phyloP scores from a whole-genome alignment of 257 asterid species.

The Striga asiatica region DNA sequence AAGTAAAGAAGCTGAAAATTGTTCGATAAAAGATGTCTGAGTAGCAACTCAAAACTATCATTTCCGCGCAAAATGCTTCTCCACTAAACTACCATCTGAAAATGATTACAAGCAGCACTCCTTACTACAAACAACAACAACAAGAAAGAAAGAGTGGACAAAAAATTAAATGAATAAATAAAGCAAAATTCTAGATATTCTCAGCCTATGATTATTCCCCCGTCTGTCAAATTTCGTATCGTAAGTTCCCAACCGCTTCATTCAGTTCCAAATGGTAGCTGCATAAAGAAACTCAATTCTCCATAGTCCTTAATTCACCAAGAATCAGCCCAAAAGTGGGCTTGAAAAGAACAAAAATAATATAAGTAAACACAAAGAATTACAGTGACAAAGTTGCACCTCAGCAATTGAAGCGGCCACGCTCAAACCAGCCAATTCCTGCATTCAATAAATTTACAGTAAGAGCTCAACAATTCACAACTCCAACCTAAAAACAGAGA shows the following conservation, averaged over 20 bases:
- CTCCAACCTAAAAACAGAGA: conserved; percentile 3
- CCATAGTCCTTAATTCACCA: neutral
- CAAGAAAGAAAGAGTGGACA: too few species aligned
- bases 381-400: conserved; percentile 24
- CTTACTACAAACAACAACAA: too few species aligned
- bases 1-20: too few species aligned
- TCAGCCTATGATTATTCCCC: neutral
- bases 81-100: too few species aligned
- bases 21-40: too few species aligned
- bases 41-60: too few species aligned
- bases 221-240: too few species aligned
- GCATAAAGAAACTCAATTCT: too few species aligned
- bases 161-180: neutral
- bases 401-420: conserved; percentile 88
- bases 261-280: too few species aligned
- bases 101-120: too few species aligned
- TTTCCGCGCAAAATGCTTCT: too few species aligned
- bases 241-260: neutral
- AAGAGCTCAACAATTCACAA: conserved; percentile 11
- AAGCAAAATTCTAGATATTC: neutral
- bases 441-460: conserved; percentile 15
- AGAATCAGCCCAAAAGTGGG: neutral
- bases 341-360: neutral
- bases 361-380: neutral
- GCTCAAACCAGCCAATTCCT: conserved; percentile 99